Base-by-base conservation (phyloP, 2,329 filamentous ascomycete species). In the Fusarium cicatricum region DNA sequence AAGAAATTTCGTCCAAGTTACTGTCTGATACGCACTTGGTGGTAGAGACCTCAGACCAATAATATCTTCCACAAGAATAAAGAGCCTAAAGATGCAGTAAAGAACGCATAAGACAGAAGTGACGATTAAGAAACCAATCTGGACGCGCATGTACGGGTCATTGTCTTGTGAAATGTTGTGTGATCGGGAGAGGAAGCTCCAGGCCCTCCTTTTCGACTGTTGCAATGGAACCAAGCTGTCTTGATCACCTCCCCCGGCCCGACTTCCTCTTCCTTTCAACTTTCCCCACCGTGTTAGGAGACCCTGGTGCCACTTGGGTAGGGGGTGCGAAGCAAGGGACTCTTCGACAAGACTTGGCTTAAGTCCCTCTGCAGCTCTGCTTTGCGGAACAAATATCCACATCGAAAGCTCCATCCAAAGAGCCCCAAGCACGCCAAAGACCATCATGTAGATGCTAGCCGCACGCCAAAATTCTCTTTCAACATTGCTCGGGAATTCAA, bases 351-450 rank as follows among this genome's bases (percentile, higher is more conserved):
- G 5, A 8, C 53, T 53, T 7, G 11, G 12, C 17, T 44, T 28
- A 3, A 44, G 42, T 1, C 42, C 43, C 2, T 46, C 34, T 0
- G 33, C 23, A 0, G 41, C 33, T 0, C 42, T 40, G 7, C 45
- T 39, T 11, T 42, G 47, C 4, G 55, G 47, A 9, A 58, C 19
- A 5, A 58, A 57, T 14, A 58, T 51, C 45, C 52, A 58, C 55
- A 58, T 52, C 2, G 26, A 42, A 11, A 58, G 19, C 14, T 55
- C 52, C 55, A 58, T 58, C 55, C 55, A 58, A 0, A 45, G 26
- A 3, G 46, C 41, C 1, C 55, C 55, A 9, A 58, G 15, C 7
- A 28, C 31, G 0, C 52, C 52, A 7, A 56, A 58, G 1, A 17
- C 28, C 11, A 58, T 16, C 55, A 58, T 58, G 31, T 57, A 58